Percentiles rank a stretch among this genome's conserved stretches.
These are phyloP conservation scores for Westerdykella sp. DNA, from an alignment of 2,329 filamentous ascomycete species.

Conservation along the genomic window DNA sequence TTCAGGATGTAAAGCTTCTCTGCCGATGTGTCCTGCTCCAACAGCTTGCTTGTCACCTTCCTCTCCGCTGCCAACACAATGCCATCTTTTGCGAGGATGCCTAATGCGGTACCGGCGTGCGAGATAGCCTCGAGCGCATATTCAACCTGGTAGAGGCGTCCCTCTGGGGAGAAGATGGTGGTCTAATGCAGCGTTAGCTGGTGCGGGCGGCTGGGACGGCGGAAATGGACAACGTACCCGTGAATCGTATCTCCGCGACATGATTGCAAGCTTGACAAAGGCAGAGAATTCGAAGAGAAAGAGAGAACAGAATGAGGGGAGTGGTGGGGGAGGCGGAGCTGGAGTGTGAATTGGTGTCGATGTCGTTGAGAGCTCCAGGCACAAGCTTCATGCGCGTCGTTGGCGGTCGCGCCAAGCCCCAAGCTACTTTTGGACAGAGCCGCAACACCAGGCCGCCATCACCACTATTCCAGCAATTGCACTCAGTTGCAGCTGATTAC, in stretches of 20 bases:
- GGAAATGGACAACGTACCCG: conserved; percentile 56
- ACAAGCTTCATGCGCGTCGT: conserved; percentile 32
- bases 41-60: conserved; percentile 97
- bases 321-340: conserved; percentile 16
- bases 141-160: conserved; percentile 97
- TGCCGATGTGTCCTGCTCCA: conserved; percentile 98
- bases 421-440: conserved; percentile 19
- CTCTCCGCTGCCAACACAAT: conserved; percentile 97
- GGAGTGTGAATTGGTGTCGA: conserved; percentile 21
- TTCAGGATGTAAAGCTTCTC: conserved; percentile 99
- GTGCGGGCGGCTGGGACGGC: conserved; percentile 4
- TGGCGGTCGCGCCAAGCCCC: conserved; percentile 25
- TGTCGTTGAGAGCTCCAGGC: conserved; percentile 30
- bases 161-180: conserved; percentile 99
- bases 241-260: conserved; percentile 97
- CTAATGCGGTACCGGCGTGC: conserved; percentile 92
- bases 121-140: conserved; percentile 99
- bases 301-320: conserved; percentile 6
- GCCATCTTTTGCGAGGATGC: conserved; percentile 94
- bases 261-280: conserved; percentile 39
- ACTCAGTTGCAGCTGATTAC: neutral
- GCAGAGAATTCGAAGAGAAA: conserved; percentile 1
- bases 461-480: neutral
- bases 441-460: conserved; percentile 11
- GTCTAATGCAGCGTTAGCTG: conserved; percentile 54